Percentiles rank a stretch among this genome's conserved stretches.
Evolutionary conservation across 2,329 filamentous ascomycete genomes (phyloP).

Genomic region (Calonectria naviculata): DNA sequence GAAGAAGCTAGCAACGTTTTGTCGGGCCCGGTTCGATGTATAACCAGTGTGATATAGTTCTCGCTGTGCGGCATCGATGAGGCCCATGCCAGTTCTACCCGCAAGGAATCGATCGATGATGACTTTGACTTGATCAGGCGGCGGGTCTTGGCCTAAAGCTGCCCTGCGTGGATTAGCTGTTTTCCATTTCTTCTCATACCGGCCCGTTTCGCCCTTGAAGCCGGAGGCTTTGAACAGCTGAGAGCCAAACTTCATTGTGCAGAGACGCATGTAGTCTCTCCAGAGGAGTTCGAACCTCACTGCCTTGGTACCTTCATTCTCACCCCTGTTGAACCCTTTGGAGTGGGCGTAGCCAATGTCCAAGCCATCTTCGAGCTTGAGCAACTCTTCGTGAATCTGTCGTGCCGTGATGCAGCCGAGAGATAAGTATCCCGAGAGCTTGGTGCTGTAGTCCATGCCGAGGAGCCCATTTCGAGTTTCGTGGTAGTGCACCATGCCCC

Average conservation of each 20-base stretch:
- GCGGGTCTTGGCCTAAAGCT: slow-evolving; percentile 49
- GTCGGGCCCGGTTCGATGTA: slow-evolving; percentile 79
- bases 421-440: slow-evolving; percentile 78
- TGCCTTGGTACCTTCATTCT: slow-evolving; percentile 76
- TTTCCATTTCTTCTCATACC: slow-evolving; percentile 61
- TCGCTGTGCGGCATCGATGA: slow-evolving; percentile 82
- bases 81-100: slow-evolving; percentile 78
- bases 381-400: slow-evolving; percentile 75
- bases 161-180: slow-evolving; percentile 48
- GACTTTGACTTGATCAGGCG: slow-evolving; percentile 55
- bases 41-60: slow-evolving; percentile 82
- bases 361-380: slow-evolving; percentile 75
- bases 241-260: slow-evolving; percentile 74
- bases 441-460: slow-evolving; percentile 78
- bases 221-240: slow-evolving; percentile 74
- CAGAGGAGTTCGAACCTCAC: slow-evolving; percentile 81
- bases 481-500: slow-evolving; percentile 73
- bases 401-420: slow-evolving; percentile 79
- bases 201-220: slow-evolving; percentile 61
- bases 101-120: slow-evolving; percentile 69
- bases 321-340: slow-evolving; percentile 73
- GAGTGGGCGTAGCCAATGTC: slow-evolving; percentile 52
- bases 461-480: slow-evolving; percentile 78
- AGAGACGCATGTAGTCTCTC: slow-evolving; percentile 86
- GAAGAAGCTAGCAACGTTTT: slow-evolving; percentile 82